A percentile compares a stretch with the other conserved stretches of the same genome.
Evolutionary conservation across 2,329 filamentous ascomycete genomes (phyloP).

Genomic region (Pyricularia sp.): DNA sequence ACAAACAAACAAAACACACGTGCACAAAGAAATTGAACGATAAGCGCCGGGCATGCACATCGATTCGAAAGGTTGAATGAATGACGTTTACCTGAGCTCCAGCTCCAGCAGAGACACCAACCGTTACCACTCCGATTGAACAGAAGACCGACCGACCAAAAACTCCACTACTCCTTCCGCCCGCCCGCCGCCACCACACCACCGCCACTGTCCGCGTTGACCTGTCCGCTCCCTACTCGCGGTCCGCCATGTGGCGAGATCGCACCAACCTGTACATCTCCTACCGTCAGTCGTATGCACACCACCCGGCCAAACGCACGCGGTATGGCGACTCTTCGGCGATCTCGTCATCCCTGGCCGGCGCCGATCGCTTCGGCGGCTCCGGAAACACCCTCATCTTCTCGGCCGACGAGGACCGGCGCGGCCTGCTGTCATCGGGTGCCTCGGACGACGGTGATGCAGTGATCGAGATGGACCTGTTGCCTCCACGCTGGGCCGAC

Average conservation of each 20-base stretch:
- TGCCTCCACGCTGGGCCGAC: conserved; percentile 92
- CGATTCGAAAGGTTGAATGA: not conserved
- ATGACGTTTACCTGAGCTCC: not conserved
- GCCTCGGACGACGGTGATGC: conserved; percentile 80
- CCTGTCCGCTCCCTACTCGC: conserved; percentile 10
- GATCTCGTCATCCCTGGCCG: conserved; percentile 36
- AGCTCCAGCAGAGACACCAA: not conserved
- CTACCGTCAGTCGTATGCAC: conserved; percentile 95
- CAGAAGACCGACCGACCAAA: not conserved
- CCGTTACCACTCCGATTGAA: not conserved
- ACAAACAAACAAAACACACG: not conserved
- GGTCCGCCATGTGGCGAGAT: conserved; percentile 91
- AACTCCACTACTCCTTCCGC: not conserved
- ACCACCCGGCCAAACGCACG: conserved; percentile 80
- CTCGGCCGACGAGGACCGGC: conserved; percentile 43
- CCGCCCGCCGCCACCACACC: not conserved
- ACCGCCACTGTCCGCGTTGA: not conserved
- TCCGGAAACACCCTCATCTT: conserved; percentile 29
- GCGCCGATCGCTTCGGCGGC: conserved; percentile 36
- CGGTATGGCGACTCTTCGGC: conserved; percentile 48
- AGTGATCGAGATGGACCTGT: conserved; percentile 94
- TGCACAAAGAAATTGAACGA: not conserved
- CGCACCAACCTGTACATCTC: conserved; percentile 99
- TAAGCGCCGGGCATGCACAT: not conserved
- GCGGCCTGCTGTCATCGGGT: conserved; percentile 71